These are phyloP conservation scores for Medicago ruthenica DNA, from an alignment of 306 rosid species.

Conservation along the genomic window DNA sequence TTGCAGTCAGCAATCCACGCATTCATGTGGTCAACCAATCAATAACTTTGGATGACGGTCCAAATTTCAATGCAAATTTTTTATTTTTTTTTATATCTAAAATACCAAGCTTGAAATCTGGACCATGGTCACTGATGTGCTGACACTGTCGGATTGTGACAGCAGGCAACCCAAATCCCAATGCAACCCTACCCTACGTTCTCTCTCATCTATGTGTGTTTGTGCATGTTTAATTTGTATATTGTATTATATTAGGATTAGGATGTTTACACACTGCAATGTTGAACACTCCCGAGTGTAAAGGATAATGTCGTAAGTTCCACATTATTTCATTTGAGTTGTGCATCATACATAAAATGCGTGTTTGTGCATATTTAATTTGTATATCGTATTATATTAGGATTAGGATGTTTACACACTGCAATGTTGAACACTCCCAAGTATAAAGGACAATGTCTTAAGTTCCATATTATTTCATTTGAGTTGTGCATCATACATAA, in stretches of 20 bases:
- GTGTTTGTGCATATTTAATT: too few relatives aligned
- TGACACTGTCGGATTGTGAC: not conserved
- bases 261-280: too few relatives aligned
- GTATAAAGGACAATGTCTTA: not conserved
- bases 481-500: not conserved
- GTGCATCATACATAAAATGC: not conserved
- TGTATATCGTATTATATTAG: too few relatives aligned
- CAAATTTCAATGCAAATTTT: not conserved
- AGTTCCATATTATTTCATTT: not conserved
- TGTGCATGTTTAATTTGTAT: too few relatives aligned
- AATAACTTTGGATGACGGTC: not conserved
- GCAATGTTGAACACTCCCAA: too few relatives aligned
- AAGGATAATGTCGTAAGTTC: not conserved
- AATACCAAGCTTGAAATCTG: not conserved
- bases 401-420: too few relatives aligned
- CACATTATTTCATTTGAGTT: not conserved
- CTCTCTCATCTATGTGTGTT: not conserved
- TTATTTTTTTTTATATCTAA: not conserved
- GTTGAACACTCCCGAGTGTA: too few relatives aligned
- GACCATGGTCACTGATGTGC: not conserved
- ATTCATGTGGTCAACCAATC: not conserved
- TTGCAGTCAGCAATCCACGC: not conserved
- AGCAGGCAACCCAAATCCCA: not conserved
- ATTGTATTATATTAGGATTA: too few relatives aligned
- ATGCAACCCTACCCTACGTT: too few relatives aligned